These are phyloP conservation scores for Turritis glabra DNA, from an alignment of 345 rosid species.

Conservation along the genomic window DNA sequence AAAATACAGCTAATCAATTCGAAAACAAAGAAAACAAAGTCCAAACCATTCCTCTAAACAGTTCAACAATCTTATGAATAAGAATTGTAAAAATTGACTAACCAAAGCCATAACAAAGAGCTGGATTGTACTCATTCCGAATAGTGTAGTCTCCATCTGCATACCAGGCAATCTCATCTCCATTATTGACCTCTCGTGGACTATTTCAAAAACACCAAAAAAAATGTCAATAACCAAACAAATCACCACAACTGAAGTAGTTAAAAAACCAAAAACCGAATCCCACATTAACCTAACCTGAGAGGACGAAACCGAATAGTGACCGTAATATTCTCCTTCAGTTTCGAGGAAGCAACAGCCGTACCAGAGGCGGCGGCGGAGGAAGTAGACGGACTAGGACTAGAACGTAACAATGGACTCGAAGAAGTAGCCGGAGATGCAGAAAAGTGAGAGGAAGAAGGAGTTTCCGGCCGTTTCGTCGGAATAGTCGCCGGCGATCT, in stretches of 20 bases:
- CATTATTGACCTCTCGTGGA: slow-evolving; percentile 70
- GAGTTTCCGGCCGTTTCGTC: slow-evolving; percentile 48
- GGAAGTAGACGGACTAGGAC: slow-evolving; percentile 43
- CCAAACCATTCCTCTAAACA: neutral
- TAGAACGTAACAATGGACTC: slow-evolving; percentile 32
- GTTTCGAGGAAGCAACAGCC: slow-evolving; percentile 34
- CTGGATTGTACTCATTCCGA: slow-evolving; percentile 67
- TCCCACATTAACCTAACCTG: slow-evolving; percentile 47
- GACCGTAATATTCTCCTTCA: slow-evolving; percentile 76
- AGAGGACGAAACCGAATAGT: slow-evolving; percentile 87
- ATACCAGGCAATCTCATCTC: slow-evolving; percentile 85
- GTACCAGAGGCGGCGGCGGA: slow-evolving; percentile 28
- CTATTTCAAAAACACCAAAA: slow-evolving; percentile 35
- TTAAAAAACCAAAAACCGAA: neutral
- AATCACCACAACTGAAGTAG: neutral
- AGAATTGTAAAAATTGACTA: slow-evolving; percentile 31
- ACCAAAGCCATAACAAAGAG: slow-evolving; percentile 81
- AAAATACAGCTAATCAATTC: slow-evolving; percentile 6
- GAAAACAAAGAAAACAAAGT: slow-evolving; percentile 9
- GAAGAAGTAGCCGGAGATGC: slow-evolving; percentile 46
- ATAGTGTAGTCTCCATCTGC: slow-evolving; percentile 79
- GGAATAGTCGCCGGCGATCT: slow-evolving; percentile 55
- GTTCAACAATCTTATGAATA: neutral
- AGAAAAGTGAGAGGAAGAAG: slow-evolving; percentile 52
- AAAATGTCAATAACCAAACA: slow-evolving; percentile 16